Evolutionary conservation across 176 grass and related monocot genomes (phyloP).

Genomic region (Dactylis glomerata): DNA sequence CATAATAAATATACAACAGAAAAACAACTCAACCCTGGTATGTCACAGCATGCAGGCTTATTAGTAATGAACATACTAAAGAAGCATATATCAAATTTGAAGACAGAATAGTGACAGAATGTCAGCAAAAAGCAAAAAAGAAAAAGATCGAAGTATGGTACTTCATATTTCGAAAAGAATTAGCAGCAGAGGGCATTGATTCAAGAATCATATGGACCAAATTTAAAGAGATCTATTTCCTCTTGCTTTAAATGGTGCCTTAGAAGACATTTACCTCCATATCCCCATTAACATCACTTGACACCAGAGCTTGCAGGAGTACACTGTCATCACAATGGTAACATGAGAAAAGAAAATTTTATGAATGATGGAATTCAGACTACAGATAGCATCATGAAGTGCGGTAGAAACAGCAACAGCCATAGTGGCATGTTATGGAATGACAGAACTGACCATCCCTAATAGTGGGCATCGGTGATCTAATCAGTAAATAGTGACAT

Average conservation of each 20-base stretch:
- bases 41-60: neutral
- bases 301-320: slow-evolving; percentile 83
- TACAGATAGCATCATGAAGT: slow-evolving; percentile 20
- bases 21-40: slow-evolving; percentile 24
- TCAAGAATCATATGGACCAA: slow-evolving; percentile 8
- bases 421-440: neutral
- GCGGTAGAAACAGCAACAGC: neutral
- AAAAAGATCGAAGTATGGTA: neutral
- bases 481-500: neutral
- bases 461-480: neutral
- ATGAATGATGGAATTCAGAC: slow-evolving; percentile 9
- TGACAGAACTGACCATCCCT: slow-evolving; percentile 6
- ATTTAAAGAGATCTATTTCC: neutral
- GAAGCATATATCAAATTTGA: slow-evolving; percentile 6
- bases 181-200: slow-evolving; percentile 3
- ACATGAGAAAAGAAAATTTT: slow-evolving; percentile 10
- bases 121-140: neutral
- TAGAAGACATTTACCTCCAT: slow-evolving; percentile 63
- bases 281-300: slow-evolving; percentile 74
- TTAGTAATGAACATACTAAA: neutral
- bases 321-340: slow-evolving; percentile 62
- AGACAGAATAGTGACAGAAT: neutral
- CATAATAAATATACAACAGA: slow-evolving; percentile 1
- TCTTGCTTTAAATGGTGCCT: neutral
- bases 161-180: slow-evolving; percentile 4